Base-by-base conservation (phyloP, 2,329 filamentous ascomycete genomes). In the Scleromitrula shiraiana region DNA sequence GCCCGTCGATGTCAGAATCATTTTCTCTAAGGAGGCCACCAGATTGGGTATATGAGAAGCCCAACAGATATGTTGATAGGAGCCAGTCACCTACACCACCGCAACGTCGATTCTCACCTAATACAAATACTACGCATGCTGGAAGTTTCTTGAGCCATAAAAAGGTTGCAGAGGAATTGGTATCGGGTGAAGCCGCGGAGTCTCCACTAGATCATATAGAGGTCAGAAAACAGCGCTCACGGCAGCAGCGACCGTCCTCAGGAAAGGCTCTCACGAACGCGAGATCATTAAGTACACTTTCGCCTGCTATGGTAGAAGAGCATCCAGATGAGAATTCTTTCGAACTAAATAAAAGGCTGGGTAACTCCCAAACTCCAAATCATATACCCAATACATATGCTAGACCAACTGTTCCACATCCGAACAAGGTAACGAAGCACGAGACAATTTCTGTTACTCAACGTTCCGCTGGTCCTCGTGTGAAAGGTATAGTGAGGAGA, bases 1-100 rank as follows among this genome's bases (percentile, higher is more conserved):
- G 64, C n/a, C 64, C 69, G 14, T 72, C 70, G 2, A 59, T 59
- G 2, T 72, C 72, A 2, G 70, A 71, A 17, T 60, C 65, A 1
- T 69, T 70, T 33, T 52, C 65, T 5, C 56, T 68, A 8, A 63
- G 60, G 41, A 67, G 64, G 17, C 67, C 70, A 22, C 62, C 59
- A 19, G 64, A 67, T 14, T 72, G 65, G 66, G 55, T 60, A 14
- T 23, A 51, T 33, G 53, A 56, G 7, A 53, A 56, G 24, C 26
- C 51, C 20, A 54, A 53, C 19, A 51, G 48, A 12, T 40, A 42
- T 19, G 52, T 50, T 17, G 56, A 61, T 23, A 58, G 59, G 38
- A 57, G 58, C 23, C 57, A 51, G 14, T 71, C 69, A 6, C 64
- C 68, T 7, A 65, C 65, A n/a, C 64, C 66, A 1, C 48, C 49